These are phyloP conservation scores for Solanum rostratum DNA, from an alignment of 257 asterid genomes.

Conservation along the genomic window DNA sequence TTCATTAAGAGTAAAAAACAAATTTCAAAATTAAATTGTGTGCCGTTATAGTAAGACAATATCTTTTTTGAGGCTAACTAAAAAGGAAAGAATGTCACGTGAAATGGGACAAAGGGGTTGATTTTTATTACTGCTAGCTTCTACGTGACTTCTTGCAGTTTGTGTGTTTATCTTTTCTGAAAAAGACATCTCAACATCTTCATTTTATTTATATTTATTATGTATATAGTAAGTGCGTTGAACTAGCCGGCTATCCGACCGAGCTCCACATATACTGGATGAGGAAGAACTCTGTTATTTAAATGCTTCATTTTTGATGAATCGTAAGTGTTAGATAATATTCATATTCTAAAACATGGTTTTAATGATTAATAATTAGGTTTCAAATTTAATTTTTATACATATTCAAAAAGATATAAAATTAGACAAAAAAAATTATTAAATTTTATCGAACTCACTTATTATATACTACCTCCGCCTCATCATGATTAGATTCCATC, in stretches of 20 bases:
- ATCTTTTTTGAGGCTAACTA: too few species aligned
- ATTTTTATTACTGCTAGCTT: neutral
- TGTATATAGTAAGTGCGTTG: neutral
- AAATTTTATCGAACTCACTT: neutral
- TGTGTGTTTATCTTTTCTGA: neutral
- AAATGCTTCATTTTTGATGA: neutral
- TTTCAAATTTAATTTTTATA: neutral
- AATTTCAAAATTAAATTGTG: too few species aligned
- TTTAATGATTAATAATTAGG: neutral
- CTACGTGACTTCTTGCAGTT: neutral
- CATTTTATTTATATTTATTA: neutral
- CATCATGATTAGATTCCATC: neutral
- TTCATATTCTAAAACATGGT: neutral
- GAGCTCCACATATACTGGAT: neutral
- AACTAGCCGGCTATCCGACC: neutral
- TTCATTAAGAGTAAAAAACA: too few species aligned
- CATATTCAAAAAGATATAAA: neutral
- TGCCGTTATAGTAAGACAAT: too few species aligned
- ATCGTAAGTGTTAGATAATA: neutral
- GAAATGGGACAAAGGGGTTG: too few species aligned
- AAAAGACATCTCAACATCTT: neutral
- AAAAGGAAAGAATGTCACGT: too few species aligned
- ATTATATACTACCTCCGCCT: too few species aligned
- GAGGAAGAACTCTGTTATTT: neutral
- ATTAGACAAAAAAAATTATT: neutral